phyloP scores from a whole-genome alignment of 1,284 basidiomycete genomes.

The Moesziomyces sp. region DNA sequence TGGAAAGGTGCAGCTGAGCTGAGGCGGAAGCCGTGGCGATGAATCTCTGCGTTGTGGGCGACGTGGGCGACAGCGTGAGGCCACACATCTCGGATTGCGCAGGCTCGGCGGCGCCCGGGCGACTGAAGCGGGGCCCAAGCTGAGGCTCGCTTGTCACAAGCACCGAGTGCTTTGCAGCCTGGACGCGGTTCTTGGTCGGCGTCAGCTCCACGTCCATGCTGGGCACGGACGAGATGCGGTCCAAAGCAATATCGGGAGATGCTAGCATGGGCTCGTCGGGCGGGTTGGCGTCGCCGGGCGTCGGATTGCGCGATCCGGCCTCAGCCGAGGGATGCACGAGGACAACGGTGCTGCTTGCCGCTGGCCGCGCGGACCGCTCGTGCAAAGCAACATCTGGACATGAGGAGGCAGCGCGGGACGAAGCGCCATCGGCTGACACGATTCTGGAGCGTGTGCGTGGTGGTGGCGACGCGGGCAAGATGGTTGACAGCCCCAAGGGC shows the following conservation, averaged over 20 bases:
- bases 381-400: no score
- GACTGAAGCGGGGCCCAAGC: no score
- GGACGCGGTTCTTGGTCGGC: constrained; percentile 27
- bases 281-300: neutral
- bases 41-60: constrained; percentile 26
- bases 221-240: neutral
- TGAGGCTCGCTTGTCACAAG: constrained; percentile 11
- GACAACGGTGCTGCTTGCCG: neutral
- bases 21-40: constrained; percentile 8
- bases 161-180: constrained; percentile 20
- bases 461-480: constrained; percentile 30
- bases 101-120: constrained; percentile 2
- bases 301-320: no score
- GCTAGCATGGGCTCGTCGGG: constrained; percentile 21
- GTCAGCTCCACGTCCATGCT: constrained; percentile 39
- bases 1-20: no score
- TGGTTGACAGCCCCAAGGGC: constrained; percentile 13
- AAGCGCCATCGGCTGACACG: neutral
- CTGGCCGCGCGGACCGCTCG: neutral
- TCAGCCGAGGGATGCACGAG: neutral
- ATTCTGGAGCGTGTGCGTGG: constrained; percentile 12
- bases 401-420: neutral
- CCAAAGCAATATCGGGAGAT: constrained; percentile 8
- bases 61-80: constrained; percentile 29
- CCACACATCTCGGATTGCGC: neutral